Base-by-base conservation (phyloP, 306 rosid species). In the Pueraria montana region DNA sequence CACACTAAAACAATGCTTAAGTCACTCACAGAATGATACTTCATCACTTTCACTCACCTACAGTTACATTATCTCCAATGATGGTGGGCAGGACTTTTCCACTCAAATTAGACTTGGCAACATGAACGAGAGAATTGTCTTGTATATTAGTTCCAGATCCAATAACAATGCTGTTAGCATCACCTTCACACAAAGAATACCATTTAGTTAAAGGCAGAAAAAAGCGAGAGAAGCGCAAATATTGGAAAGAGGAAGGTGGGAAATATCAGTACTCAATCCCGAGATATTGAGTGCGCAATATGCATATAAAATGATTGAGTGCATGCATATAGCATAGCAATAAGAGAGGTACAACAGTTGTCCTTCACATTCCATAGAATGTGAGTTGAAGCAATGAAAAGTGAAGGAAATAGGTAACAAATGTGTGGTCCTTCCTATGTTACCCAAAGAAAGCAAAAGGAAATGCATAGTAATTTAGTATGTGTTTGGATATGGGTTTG, bases 51-150 rank as follows among this genome's bases (percentile, higher is more conserved):
- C 61, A 89, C 99, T 88, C 85, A 93, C 98, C 99, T 65, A 96
- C 92, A 13, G 98, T 96, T 48, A 96, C 99, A 84, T 96, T 96
- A 82, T 96, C 94, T 64, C 98, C 98, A 11, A 96, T 88, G 67
- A 89, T 82, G 30, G 99, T 93, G 17, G 97, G 99, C 53, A 96
- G 90, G 52, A 96, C 98, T 87, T 92, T 93, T 84, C 97, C 99
- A 87, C 82, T 87, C 89, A 94, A 87, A 77, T 92, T 94, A 63
- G 99, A 91, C 80, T 94, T 96, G 13, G 97, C 95, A 5, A 96
- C 97, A 45, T 91, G 99, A 68, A 96, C 97, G 81, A 96, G 96
- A 81, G 99, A 91, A 80, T 93, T 96, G 91, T 93, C 99, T 87
- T 93, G 99, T 74, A 96, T 93, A 82, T 96, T 96, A 83, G 99